A percentile compares a stretch with the other conserved stretches of the same genome.
These are phyloP conservation scores for Xylaria polymorpha DNA, from an alignment of 2,329 filamentous ascomycete genomes.

Conservation along the genomic window DNA sequence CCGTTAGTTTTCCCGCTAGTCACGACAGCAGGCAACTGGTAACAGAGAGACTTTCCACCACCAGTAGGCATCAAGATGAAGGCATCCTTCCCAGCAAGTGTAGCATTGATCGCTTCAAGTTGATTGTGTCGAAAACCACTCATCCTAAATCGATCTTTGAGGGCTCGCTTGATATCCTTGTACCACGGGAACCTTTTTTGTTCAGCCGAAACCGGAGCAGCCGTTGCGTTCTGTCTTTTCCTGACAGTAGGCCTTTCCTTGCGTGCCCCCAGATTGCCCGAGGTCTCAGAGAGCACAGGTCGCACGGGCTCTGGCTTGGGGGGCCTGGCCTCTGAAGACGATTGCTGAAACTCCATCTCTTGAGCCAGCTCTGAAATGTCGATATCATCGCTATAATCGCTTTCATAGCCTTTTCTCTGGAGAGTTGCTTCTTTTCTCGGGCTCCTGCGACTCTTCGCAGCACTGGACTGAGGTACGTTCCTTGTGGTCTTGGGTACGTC, in stretches of 20 bases:
- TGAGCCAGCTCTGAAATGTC: slow-evolving; percentile 65
- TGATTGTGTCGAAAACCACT: slow-evolving; percentile 91
- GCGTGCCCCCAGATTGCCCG: slow-evolving; percentile 57
- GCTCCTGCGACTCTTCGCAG: slow-evolving; percentile 40
- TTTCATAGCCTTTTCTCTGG: slow-evolving; percentile 47
- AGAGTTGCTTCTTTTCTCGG: slow-evolving; percentile 40
- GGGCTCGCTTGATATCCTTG: slow-evolving; percentile 79
- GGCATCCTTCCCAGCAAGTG: slow-evolving; percentile 84
- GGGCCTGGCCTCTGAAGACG: slow-evolving; percentile 45
- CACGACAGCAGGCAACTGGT: slow-evolving; percentile 91
- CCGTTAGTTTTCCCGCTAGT: slow-evolving; percentile 83
- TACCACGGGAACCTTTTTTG: slow-evolving; percentile 83
- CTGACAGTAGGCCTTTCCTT: slow-evolving; percentile 52
- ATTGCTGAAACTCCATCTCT: slow-evolving; percentile 60
- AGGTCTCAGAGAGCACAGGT: slow-evolving; percentile 59
- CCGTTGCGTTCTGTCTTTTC: slow-evolving; percentile 48
- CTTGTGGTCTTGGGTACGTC: slow-evolving; percentile 29
- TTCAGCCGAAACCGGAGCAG: slow-evolving; percentile 58
- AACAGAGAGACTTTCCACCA: slow-evolving; percentile 95
- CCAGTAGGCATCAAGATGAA: slow-evolving; percentile 99
- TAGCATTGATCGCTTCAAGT: slow-evolving; percentile 94
- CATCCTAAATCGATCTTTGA: slow-evolving; percentile 86
- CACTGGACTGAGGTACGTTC: slow-evolving; percentile 28
- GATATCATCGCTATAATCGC: slow-evolving; percentile 63
- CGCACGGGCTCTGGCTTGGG: slow-evolving; percentile 47